Percentiles rank a stretch among this genome's conserved stretches.
These are phyloP conservation scores for Chaetomium olivaceum DNA, from an alignment of 2,329 filamentous ascomycete species.

Conservation along the genomic window DNA sequence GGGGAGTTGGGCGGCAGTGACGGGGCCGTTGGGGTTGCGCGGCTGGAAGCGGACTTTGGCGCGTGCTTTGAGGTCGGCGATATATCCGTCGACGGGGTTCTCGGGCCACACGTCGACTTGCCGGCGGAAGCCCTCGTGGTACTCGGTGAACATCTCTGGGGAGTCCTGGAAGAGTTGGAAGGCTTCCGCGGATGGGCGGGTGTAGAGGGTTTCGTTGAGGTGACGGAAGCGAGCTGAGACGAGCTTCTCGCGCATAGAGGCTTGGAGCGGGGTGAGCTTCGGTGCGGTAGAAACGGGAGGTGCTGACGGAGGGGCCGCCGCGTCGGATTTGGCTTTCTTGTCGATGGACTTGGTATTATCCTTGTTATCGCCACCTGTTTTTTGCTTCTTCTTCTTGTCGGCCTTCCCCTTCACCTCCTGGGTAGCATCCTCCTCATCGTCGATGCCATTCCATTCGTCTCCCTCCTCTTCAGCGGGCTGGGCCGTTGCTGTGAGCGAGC, in stretches of 20 bases:
- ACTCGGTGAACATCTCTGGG: constrained; percentile 93
- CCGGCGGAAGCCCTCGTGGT: constrained; percentile 92
- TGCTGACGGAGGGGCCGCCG: constrained; percentile 27
- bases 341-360: constrained; percentile 22
- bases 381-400: constrained; percentile 27
- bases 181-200: constrained; percentile 81
- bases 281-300: constrained; percentile 45
- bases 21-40: constrained; percentile 35
- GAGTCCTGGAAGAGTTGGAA: constrained; percentile 78
- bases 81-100: constrained; percentile 90
- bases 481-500: neutral
- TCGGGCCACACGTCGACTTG: constrained; percentile 96
- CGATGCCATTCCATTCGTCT: constrained; percentile 33
- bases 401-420: constrained; percentile 41
- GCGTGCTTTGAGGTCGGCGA: constrained; percentile 68
- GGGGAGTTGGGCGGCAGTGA: constrained; percentile 40
- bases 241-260: constrained; percentile 92
- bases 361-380: constrained; percentile 40
- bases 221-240: constrained; percentile 94
- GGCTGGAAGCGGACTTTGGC: constrained; percentile 43
- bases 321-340: constrained; percentile 36
- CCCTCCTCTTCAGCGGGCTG: constrained; percentile 19
- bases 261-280: constrained; percentile 88
- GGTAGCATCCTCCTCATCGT: constrained; percentile 25
- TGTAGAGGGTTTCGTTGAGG: constrained; percentile 96